Evolutionary conservation across 352 stramenopile genomes (phyloP).

Genomic region (Aphanomyces invadans): DNA sequence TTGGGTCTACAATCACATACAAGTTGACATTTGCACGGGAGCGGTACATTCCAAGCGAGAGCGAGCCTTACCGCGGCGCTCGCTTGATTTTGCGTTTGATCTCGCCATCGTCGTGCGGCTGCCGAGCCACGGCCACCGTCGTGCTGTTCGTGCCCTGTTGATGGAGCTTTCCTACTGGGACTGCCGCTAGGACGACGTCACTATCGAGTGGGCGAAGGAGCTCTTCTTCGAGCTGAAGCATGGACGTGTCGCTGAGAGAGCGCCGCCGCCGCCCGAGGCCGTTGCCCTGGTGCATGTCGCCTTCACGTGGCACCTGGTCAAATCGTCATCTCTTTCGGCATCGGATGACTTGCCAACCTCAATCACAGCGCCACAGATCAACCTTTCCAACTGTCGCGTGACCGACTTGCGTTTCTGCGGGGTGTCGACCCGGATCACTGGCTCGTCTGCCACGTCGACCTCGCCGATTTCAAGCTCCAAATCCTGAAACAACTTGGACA

Average conservation of each 20-base stretch:
- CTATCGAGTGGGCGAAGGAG: not conserved
- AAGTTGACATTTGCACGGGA: not conserved
- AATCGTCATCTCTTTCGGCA: too few relatives aligned
- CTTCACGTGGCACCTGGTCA: too few relatives aligned
- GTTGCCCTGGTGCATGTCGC: too few relatives aligned
- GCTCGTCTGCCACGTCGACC: not conserved
- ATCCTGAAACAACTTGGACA: not conserved
- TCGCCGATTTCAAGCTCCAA: slow-evolving; percentile 1
- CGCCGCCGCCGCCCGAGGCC: slow-evolving; percentile 1
- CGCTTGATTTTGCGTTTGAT: not conserved
- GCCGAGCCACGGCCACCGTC: not conserved
- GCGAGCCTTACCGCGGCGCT: not conserved
- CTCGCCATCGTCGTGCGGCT: not conserved
- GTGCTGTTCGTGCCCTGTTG: not conserved
- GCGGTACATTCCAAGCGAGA: not conserved
- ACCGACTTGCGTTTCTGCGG: slow-evolving; percentile 12
- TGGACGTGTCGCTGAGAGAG: slow-evolving; percentile 9
- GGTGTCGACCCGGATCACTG: slow-evolving; percentile 1
- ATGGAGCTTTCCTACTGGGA: too few relatives aligned
- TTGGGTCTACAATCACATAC: too few relatives aligned
- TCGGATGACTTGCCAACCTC: too few relatives aligned
- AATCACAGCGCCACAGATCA: slow-evolving; percentile 2
- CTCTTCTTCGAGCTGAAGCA: slow-evolving; percentile 14
- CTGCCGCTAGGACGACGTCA: too few relatives aligned
- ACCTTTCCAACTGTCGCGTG: slow-evolving; percentile 25